phyloP scores from a whole-genome alignment of 805 yeast species.

The Spathaspora gorwiae region DNA sequence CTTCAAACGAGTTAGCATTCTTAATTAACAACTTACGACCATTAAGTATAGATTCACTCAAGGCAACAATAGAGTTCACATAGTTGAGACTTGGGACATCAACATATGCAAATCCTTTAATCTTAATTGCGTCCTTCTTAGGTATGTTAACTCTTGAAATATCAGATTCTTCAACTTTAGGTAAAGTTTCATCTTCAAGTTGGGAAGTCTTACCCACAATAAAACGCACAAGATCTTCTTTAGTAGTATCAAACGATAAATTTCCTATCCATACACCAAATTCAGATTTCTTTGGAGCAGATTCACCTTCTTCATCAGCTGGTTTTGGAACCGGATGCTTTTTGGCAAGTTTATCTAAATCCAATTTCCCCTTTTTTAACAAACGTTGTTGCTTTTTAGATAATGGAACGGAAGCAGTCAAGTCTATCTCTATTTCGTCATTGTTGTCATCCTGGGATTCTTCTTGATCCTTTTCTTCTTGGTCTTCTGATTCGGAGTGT shows the following conservation, averaged over 20 bases:
- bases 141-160: constrained; percentile 80
- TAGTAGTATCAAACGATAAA: constrained; percentile 75
- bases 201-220: constrained; percentile 54
- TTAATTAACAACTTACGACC: constrained; percentile 87
- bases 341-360: constrained; percentile 49
- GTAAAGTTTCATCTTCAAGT: constrained; percentile 22
- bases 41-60: constrained; percentile 70
- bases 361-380: constrained; percentile 75
- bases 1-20: constrained; percentile 74
- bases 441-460: constrained; percentile 6
- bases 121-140: constrained; percentile 55
- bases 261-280: constrained; percentile 95
- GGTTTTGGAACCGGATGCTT: constrained; percentile 40
- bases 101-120: constrained; percentile 86
- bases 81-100: constrained; percentile 65
- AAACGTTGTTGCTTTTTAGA: constrained; percentile 89
- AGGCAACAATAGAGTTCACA: constrained; percentile 54
- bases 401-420: constrained; percentile 69
- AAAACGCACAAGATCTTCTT: constrained; percentile 66
- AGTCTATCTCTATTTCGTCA: constrained; percentile 65
- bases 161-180: constrained; percentile 48
- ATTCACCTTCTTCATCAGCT: constrained; percentile 21
- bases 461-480: constrained; percentile 9
- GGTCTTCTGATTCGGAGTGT: constrained; percentile 17
- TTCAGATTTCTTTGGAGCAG: constrained; percentile 40